Evolutionary conservation across 2,329 filamentous ascomycete genomes (phyloP).

Genomic region (Rhynchosporium graminicola): DNA sequence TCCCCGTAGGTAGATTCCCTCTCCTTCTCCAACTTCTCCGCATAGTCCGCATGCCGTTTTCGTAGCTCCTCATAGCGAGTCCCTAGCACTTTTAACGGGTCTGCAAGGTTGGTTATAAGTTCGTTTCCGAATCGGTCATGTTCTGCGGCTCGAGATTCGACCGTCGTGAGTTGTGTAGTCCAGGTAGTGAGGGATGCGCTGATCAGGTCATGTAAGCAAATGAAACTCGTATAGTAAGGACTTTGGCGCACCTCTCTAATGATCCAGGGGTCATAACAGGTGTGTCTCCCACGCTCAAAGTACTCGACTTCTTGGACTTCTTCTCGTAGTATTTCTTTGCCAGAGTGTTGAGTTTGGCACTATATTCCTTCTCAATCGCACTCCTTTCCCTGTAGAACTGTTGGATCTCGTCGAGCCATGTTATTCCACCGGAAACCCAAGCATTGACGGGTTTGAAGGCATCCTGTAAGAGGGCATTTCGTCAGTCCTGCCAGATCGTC

Average conservation of each 20-base stretch:
- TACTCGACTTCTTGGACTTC: constrained; percentile 86
- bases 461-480: constrained; percentile 60
- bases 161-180: constrained; percentile 87
- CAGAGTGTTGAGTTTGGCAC: constrained; percentile 79
- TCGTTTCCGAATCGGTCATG: constrained; percentile 84
- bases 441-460: constrained; percentile 92
- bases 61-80: constrained; percentile 85
- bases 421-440: constrained; percentile 87
- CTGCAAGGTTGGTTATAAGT: constrained; percentile 77
- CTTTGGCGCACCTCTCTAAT: constrained; percentile 68
- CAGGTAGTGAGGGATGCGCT: constrained; percentile 95
- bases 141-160: constrained; percentile 85
- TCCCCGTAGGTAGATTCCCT: constrained; percentile 82
- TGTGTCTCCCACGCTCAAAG: constrained; percentile 88
- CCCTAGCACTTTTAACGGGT: constrained; percentile 77
- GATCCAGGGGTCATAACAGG: constrained; percentile 93
- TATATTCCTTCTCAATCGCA: constrained; percentile 95
- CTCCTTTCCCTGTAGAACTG: constrained; percentile 96
- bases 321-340: constrained; percentile 98
- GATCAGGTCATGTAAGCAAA: constrained; percentile 36
- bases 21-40: constrained; percentile 85
- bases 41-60: constrained; percentile 87
- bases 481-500: constrained; percentile 21
- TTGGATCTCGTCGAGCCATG: constrained; percentile 95
- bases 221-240: constrained; percentile 15